These are phyloP conservation scores for Apium graveolens DNA, from an alignment of 129 eudicot genomes.

Conservation along the genomic window DNA sequence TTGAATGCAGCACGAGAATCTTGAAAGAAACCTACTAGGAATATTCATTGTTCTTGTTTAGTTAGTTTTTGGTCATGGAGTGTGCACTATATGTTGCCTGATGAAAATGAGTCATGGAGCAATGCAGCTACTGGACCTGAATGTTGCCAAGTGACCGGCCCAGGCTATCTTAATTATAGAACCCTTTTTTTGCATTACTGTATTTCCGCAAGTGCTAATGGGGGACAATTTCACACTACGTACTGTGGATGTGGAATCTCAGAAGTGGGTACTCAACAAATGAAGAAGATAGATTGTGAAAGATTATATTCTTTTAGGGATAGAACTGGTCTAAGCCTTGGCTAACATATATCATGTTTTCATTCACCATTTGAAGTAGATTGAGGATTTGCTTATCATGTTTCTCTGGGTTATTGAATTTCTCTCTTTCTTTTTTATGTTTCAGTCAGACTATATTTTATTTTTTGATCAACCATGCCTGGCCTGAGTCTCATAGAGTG, in stretches of 20 bases:
- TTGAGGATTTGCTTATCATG: background rate
- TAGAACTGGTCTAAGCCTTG: background rate
- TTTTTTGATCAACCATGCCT: background rate
- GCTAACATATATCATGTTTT: background rate
- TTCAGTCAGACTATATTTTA: too few species aligned
- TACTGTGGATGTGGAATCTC: background rate
- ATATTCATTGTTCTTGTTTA: constrained; percentile 22
- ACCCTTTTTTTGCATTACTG: constrained; percentile 23
- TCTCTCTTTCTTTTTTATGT: background rate
- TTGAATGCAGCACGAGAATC: constrained; percentile 20
- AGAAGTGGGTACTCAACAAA: background rate
- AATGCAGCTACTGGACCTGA: constrained; percentile 20
- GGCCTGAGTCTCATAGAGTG: background rate
- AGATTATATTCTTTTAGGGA: background rate
- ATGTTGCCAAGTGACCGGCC: constrained; percentile 18
- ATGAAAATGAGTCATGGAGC: constrained; percentile 19
- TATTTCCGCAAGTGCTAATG: constrained; percentile 26
- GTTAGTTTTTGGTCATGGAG: constrained; percentile 19
- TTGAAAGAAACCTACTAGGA: constrained; percentile 40
- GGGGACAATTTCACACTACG: constrained; percentile 15
- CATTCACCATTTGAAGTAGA: background rate
- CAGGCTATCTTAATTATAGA: constrained; percentile 11
- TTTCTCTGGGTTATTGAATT: background rate
- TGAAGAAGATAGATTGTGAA: constrained; percentile 2
- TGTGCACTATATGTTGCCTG: constrained; percentile 8